These are phyloP conservation scores for Silybum marianum DNA, from an alignment of 129 eudicot genomes.

Conservation along the genomic window DNA sequence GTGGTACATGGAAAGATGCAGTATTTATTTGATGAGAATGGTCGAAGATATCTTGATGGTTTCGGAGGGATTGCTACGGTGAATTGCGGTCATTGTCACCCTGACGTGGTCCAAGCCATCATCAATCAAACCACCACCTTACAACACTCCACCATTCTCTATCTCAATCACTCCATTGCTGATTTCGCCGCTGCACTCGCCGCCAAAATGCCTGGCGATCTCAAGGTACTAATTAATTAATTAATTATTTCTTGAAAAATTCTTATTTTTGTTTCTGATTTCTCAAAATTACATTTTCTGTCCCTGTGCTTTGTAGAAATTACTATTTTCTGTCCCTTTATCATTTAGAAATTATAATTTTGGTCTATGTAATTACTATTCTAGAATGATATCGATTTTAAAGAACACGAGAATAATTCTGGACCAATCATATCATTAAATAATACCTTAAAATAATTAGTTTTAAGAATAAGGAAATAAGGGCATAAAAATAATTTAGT, in stretches of 20 bases:
- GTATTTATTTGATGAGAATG: constrained; percentile 76
- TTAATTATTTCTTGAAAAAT: too few species aligned
- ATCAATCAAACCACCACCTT: constrained; percentile 59
- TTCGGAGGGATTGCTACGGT: constrained; percentile 95
- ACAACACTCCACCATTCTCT: constrained; percentile 87
- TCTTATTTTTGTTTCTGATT: too few species aligned
- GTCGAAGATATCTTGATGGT: constrained; percentile 75
- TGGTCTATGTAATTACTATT: too few species aligned
- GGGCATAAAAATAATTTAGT: too few species aligned
- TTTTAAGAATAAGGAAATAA: too few species aligned
- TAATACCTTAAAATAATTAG: too few species aligned
- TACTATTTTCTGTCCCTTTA: not conserved
- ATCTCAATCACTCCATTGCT: constrained; percentile 72
- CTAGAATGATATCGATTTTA: too few species aligned
- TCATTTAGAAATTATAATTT: not conserved
- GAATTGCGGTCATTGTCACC: constrained; percentile 93
- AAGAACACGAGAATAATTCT: too few species aligned
- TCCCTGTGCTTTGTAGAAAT: not conserved
- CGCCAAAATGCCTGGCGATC: constrained; percentile 85
- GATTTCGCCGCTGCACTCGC: constrained; percentile 90
- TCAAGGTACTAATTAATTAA: constrained; percentile 45
- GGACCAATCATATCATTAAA: too few species aligned
- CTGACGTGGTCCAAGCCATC: constrained; percentile 83
- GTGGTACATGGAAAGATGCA: constrained; percentile 93
- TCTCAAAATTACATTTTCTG: too few species aligned